Evolutionary conservation across 176 grass and related monocot genomes (phyloP).

Genomic region (Phoenix dactylifera): DNA sequence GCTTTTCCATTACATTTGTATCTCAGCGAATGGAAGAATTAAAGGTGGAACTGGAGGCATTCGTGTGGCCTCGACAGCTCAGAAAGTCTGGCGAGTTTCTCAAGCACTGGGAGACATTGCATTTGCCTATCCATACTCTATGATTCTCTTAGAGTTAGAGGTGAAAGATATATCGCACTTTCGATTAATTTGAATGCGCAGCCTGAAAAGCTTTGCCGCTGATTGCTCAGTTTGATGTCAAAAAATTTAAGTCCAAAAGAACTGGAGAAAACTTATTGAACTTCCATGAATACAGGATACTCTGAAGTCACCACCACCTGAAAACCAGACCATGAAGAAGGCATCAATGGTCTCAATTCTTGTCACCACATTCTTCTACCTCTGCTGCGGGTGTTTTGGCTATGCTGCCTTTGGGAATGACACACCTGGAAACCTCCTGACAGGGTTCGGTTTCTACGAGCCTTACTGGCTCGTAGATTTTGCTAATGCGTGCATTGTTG

Average conservation of each 20-base stretch:
- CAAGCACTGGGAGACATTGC: slow-evolving; percentile 81
- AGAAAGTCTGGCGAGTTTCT: slow-evolving; percentile 70
- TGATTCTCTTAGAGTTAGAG: slow-evolving; percentile 74
- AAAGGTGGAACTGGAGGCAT: slow-evolving; percentile 45
- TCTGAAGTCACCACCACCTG: slow-evolving; percentile 49
- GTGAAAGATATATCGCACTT: slow-evolving; percentile 6
- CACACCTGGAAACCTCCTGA: slow-evolving; percentile 78
- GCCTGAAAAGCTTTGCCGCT: no score
- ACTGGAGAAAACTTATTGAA: no score
- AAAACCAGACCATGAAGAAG: slow-evolving; percentile 71
- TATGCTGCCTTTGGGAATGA: slow-evolving; percentile 82
- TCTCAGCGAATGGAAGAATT: slow-evolving; percentile 52
- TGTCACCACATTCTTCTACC: slow-evolving; percentile 74
- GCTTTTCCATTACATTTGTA: background rate
- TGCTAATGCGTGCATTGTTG: slow-evolving; percentile 47
- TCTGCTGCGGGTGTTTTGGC: slow-evolving; percentile 63
- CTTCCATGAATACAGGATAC: slow-evolving; percentile 40
- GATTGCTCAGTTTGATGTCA: no score
- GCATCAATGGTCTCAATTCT: slow-evolving; percentile 36
- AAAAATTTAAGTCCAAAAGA: no score
- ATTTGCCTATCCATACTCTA: slow-evolving; percentile 79
- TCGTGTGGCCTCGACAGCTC: slow-evolving; percentile 24
- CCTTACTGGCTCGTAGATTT: slow-evolving; percentile 88
- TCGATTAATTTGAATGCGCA: background rate
- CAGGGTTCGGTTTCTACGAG: slow-evolving; percentile 80